Percentiles rank a stretch among this genome's conserved stretches.
These are phyloP conservation scores for Ganoderma lingzhi DNA, from an alignment of 1,284 basidiomycete genomes.

Conservation along the genomic window DNA sequence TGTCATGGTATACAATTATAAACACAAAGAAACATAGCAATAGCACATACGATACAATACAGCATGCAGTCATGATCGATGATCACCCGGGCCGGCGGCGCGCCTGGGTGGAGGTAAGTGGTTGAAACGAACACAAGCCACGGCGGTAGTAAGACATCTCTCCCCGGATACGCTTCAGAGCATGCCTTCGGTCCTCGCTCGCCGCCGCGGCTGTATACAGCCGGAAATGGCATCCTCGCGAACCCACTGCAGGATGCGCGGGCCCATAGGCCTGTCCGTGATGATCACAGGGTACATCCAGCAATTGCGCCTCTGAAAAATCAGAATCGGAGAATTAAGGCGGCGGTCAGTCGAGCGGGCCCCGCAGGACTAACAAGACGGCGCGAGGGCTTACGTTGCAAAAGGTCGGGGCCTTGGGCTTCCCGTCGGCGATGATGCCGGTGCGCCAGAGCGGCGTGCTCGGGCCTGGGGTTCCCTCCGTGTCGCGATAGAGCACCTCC, in stretches of 20 bases:
- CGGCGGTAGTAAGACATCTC: neutral
- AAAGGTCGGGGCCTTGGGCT: neutral
- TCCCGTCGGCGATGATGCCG: neutral
- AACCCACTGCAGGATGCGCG: neutral
- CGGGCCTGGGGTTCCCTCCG: neutral
- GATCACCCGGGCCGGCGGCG: no score
- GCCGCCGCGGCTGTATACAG: neutral
- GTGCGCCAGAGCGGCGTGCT: neutral
- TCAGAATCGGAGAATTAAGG: no score
- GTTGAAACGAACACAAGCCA: no score
- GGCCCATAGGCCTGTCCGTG: neutral
- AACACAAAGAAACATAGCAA: no score
- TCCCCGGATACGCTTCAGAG: neutral
- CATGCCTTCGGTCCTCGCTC: neutral
- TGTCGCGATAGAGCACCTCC: neutral
- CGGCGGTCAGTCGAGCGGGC: neutral
- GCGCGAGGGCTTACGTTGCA: neutral
- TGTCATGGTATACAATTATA: no score
- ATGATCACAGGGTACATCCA: constrained; percentile 1
- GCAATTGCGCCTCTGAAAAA: neutral
- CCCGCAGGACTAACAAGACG: neutral
- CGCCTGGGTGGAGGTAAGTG: no score
- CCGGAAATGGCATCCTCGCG: neutral
- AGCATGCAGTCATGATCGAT: neutral
- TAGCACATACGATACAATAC: neutral